Evolutionary conservation across 2,329 filamentous ascomycete genomes (phyloP).

Genomic region (Acarospora socialis): DNA sequence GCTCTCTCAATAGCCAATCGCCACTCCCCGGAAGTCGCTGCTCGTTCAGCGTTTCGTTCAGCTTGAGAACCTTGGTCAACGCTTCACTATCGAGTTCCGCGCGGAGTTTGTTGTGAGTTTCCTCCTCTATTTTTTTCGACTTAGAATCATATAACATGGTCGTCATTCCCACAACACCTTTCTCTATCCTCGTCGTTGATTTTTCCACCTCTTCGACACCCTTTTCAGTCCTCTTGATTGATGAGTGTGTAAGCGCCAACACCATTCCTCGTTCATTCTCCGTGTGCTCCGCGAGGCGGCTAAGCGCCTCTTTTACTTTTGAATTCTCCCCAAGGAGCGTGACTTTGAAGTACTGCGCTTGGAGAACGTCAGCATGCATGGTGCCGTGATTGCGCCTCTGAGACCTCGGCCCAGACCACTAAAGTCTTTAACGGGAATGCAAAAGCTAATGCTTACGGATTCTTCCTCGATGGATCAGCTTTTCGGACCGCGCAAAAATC

Average conservation of each 20-base stretch:
- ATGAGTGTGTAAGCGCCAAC: conserved; percentile 2
- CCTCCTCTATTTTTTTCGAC: too few species aligned
- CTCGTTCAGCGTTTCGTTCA: conserved; percentile 2
- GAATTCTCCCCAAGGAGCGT: conserved; percentile 3
- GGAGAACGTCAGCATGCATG: not conserved
- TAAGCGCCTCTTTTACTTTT: not conserved
- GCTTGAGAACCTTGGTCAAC: too few species aligned
- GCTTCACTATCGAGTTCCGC: too few species aligned
- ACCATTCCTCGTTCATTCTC: conserved; percentile 6
- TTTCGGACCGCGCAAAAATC: conserved; percentile 6
- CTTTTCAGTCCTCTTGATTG: too few species aligned
- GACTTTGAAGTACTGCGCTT: conserved; percentile 1
- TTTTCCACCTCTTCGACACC: too few species aligned
- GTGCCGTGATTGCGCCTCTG: too few species aligned
- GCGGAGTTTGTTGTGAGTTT: too few species aligned
- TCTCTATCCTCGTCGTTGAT: too few species aligned
- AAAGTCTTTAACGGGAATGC: not conserved
- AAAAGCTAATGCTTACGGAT: too few species aligned
- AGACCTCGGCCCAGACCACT: too few species aligned
- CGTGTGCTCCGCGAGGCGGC: conserved; percentile 1
- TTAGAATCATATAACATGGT: too few species aligned
- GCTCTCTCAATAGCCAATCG: conserved; percentile 32
- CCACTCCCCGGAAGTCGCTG: conserved; percentile 23
- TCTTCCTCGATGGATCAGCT: conserved; percentile 2
- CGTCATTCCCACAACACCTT: too few species aligned